Evolutionary conservation across 2,329 filamentous ascomycete species (phyloP).

Genomic region (Talaromyces islandicus): DNA sequence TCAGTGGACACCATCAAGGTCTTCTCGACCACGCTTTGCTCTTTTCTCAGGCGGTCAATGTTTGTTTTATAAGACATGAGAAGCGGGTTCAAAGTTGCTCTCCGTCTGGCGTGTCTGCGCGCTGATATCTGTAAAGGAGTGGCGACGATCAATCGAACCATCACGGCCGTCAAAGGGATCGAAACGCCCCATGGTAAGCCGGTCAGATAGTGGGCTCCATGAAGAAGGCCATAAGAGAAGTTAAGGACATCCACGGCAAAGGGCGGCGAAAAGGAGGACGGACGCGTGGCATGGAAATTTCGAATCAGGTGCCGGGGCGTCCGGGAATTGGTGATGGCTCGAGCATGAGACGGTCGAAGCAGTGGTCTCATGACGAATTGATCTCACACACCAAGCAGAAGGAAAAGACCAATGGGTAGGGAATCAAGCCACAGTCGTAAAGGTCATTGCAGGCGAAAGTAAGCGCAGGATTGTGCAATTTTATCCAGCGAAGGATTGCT

Average conservation of each 20-base stretch:
- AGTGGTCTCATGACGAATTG: slow-evolving; percentile 12
- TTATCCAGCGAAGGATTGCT: background rate
- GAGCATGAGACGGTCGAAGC: slow-evolving; percentile 10
- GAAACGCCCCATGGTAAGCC: slow-evolving; percentile 50
- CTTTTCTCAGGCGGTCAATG: slow-evolving; percentile 7
- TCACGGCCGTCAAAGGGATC: slow-evolving; percentile 50
- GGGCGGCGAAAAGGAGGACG: slow-evolving; percentile 18
- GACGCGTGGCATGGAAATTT: slow-evolving; percentile 47
- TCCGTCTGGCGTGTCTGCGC: slow-evolving; percentile 34
- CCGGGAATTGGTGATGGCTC: background rate
- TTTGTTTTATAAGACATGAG: slow-evolving; percentile 29
- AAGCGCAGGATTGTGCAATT: background rate
- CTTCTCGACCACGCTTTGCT: background rate
- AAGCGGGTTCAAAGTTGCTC: slow-evolving; percentile 39
- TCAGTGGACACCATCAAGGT: slow-evolving; percentile 13
- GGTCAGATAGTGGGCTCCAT: slow-evolving; percentile 45
- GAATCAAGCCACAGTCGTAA: background rate
- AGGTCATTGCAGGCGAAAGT: background rate
- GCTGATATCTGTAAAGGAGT: slow-evolving; percentile 43
- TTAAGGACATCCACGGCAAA: slow-evolving; percentile 39
- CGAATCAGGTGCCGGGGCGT: slow-evolving; percentile 26
- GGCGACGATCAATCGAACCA: slow-evolving; percentile 44
- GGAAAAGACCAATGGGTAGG: background rate
- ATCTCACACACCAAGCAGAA: background rate
- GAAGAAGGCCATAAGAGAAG: slow-evolving; percentile 41